These are phyloP conservation scores for Amanita muscaria DNA, from an alignment of 768 basidiomycete species.

Conservation along the genomic window DNA sequence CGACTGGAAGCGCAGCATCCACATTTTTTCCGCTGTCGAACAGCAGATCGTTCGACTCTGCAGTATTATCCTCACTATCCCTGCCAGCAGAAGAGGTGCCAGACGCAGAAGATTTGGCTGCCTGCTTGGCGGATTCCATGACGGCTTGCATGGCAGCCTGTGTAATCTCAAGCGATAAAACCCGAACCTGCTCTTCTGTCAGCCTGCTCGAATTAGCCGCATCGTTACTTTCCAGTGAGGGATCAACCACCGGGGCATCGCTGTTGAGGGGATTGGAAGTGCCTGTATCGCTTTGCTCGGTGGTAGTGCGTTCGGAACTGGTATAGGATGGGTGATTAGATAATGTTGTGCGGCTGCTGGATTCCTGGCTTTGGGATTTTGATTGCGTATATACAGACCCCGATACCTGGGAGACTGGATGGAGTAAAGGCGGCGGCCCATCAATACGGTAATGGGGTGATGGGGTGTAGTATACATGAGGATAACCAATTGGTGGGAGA, in stretches of 20 bases:
- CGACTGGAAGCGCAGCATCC: not conserved
- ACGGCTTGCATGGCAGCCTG: slow-evolving; percentile 25
- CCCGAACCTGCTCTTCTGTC: slow-evolving; percentile 19
- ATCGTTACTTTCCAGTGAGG: slow-evolving; percentile 17
- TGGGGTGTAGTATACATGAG: slow-evolving; percentile 27
- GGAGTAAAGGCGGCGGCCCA: slow-evolving; percentile 16
- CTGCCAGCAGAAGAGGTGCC: slow-evolving; percentile 1
- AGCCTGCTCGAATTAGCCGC: slow-evolving; percentile 12
- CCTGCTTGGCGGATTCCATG: slow-evolving; percentile 23
- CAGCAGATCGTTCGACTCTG: not conserved
- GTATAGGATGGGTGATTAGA: slow-evolving; percentile 3
- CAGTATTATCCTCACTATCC: not conserved
- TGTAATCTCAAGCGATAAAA: slow-evolving; percentile 14
- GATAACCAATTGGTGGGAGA: slow-evolving; percentile 26
- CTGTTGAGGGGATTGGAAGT: slow-evolving; percentile 3
- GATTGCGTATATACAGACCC: not conserved
- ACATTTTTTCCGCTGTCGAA: not conserved
- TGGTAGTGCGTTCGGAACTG: slow-evolving; percentile 7
- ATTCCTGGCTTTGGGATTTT: slow-evolving; percentile 6
- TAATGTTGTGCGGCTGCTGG: slow-evolving; percentile 3
- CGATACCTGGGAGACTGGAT: slow-evolving; percentile 13
- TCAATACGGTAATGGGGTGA: slow-evolving; percentile 45
- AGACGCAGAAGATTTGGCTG: slow-evolving; percentile 10
- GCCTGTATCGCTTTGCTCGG: slow-evolving; percentile 6
- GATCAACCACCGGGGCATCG: slow-evolving; percentile 16